Conservation (phyloP, 163 green algal genomes). For the Picocystis sp. region DNA sequence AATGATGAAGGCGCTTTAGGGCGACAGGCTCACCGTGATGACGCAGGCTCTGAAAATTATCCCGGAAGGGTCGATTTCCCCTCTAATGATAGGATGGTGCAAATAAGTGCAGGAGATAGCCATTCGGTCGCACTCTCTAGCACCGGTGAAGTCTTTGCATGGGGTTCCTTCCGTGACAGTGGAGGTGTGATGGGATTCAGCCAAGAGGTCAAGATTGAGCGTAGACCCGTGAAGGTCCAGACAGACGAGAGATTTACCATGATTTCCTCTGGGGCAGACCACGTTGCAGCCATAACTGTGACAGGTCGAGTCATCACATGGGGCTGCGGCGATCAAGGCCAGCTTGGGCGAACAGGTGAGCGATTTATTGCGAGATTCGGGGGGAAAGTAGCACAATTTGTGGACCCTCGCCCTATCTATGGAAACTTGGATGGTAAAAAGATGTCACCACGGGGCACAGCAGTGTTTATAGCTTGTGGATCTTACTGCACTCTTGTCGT, state of each 20-base stretch:
- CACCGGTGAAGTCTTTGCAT: constrained; percentile 48
- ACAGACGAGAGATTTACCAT: constrained; percentile 28
- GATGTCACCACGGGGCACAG: neutral
- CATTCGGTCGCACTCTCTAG: constrained; percentile 52
- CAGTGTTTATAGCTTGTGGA: constrained; percentile 28
- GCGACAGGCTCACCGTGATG: constrained; percentile 20
- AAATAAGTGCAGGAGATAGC: constrained; percentile 53
- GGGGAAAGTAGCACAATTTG: neutral
- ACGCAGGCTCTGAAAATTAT: constrained; percentile 18
- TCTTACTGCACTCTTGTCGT: constrained; percentile 52
- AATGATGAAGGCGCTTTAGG: constrained; percentile 86
- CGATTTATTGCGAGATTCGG: constrained; percentile 15
- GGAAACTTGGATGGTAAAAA: neutral
- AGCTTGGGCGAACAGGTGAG: constrained; percentile 50
- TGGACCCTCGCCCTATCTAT: neutral
- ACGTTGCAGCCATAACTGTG: constrained; percentile 47
- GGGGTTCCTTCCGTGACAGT: constrained; percentile 56
- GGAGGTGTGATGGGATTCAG: constrained; percentile 52
- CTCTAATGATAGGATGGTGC: constrained; percentile 15
- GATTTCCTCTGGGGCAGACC: constrained; percentile 49
- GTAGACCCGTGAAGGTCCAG: neutral
- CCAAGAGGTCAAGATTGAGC: constrained; percentile 7
- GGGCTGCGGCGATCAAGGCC: constrained; percentile 60
- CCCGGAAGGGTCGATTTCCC: constrained; percentile 29
- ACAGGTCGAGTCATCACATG: constrained; percentile 24